Evolutionary conservation across 1,139 yeast genomes (phyloP).

Genomic region (Scheffersomyces lignicola): DNA sequence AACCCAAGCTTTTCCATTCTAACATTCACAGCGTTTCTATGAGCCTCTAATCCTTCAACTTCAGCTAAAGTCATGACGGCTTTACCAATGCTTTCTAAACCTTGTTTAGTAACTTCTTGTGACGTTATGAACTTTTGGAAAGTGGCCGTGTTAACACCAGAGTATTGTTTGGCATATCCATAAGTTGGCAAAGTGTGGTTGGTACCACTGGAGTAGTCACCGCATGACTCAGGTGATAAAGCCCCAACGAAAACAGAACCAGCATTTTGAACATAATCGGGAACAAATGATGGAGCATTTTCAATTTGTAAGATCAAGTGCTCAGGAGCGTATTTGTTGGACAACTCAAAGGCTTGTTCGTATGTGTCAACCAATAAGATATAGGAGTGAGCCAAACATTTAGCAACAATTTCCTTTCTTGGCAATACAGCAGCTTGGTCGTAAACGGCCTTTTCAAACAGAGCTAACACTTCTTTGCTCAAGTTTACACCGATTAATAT

Average conservation of each 20-base stretch:
- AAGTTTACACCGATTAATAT: slow-evolving; percentile 82
- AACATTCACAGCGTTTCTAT: slow-evolving; percentile 91
- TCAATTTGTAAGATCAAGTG: slow-evolving; percentile 90
- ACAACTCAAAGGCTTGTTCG: slow-evolving; percentile 78
- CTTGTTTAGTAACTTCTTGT: slow-evolving; percentile 84
- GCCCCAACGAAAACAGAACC: slow-evolving; percentile 97
- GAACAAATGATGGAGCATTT: slow-evolving; percentile 71
- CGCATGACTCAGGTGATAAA: slow-evolving; percentile 95
- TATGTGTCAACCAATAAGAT: slow-evolving; percentile 66
- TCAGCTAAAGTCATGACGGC: slow-evolving; percentile 98
- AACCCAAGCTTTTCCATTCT: slow-evolving; percentile 81
- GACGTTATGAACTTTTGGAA: slow-evolving; percentile 94
- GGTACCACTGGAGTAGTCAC: slow-evolving; percentile 97
- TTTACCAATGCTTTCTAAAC: slow-evolving; percentile 81
- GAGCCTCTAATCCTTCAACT: slow-evolving; percentile 95
- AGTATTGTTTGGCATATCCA: slow-evolving; percentile 96
- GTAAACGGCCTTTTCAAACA: slow-evolving; percentile 78
- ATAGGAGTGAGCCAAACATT: slow-evolving; percentile 89
- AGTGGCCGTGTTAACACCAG: slow-evolving; percentile 95
- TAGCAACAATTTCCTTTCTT: slow-evolving; percentile 88
- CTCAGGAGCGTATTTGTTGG: slow-evolving; percentile 94
- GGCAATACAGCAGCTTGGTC: slow-evolving; percentile 85
- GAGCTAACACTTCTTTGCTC: slow-evolving; percentile 55
- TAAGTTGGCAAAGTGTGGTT: slow-evolving; percentile 97
- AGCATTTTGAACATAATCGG: slow-evolving; percentile 77